Conservation (phyloP, 257 asterid genomes). For the Solanum sitiens region DNA sequence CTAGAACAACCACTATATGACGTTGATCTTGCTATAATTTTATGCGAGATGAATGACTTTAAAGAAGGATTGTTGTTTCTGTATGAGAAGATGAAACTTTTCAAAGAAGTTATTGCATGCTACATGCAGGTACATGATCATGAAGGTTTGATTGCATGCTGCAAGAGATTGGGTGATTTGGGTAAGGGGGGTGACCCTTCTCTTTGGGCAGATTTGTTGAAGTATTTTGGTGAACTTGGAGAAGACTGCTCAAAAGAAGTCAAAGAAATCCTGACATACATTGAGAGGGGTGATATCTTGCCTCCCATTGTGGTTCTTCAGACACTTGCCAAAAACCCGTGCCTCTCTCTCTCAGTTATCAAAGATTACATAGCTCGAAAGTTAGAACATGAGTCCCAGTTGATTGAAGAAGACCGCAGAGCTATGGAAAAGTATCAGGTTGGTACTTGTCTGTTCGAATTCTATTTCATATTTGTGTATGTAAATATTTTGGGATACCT, state of each 20-base stretch:
- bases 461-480: not conserved
- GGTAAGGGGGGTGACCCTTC: conserved; percentile 84
- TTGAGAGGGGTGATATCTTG: conserved; percentile 88
- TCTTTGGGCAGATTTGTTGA: conserved; percentile 89
- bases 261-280: conserved; percentile 67
- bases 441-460: not conserved
- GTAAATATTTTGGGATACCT: not conserved
- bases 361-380: conserved; percentile 89
- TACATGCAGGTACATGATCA: conserved; percentile 93
- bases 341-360: conserved; percentile 84
- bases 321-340: conserved; percentile 76
- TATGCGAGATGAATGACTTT: conserved; percentile 77
- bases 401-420: conserved; percentile 79
- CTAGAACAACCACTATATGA: conserved; percentile 86
- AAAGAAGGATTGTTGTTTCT: conserved; percentile 75
- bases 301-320: conserved; percentile 95
- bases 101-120: conserved; percentile 94
- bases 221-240: conserved; percentile 96
- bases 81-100: conserved; percentile 88
- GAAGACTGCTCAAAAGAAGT: conserved; percentile 97
- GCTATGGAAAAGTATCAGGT: conserved; percentile 94
- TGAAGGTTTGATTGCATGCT: conserved; percentile 90
- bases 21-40: conserved; percentile 81
- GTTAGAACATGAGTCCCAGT: conserved; percentile 84
- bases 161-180: conserved; percentile 89